Evolutionary conservation across 495 filamentous ascomycete species (phyloP), one percentile per base, ranked within the genome.

Genomic region (Cudoniella acicularis): DNA sequence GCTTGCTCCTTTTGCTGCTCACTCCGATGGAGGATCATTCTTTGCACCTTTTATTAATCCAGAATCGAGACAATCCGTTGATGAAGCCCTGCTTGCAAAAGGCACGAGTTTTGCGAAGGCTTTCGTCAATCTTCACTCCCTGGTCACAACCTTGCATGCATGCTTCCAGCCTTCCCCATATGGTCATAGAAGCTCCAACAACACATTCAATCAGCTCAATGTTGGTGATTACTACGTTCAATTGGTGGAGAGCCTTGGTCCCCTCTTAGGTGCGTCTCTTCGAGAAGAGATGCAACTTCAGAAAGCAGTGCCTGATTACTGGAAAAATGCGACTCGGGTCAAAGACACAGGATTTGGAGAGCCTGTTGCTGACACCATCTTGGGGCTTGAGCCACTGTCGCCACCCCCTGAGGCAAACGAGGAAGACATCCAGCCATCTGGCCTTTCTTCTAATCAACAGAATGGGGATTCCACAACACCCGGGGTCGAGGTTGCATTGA

Each of bases 231-330:
- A 86, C 59, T 96, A 94, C 68, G 73, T 77, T 40, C 69, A 75
- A 21, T 73, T 96, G 18, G 78, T 93, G 45, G 78, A 81, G 47
- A 82, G 81, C 27, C 79, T 98, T 16, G 91, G 91, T 9, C 80
- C 82, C 24, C 76, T 98, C 25, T 81, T 95, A 57, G 84, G 87
- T 25, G 83, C 83, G 49, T 88, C 91, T 57, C 78, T 94, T 21
- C 87, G 87, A 77, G 95, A 98, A 69, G 89, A 93, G 58, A 88
- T 90, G 26, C 66, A 86, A 0, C 73, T 97, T 20, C 80, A 87
- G 65, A 84, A 85, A 63, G 77, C 71, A 45, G 61, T 89, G 53
- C 86, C 89, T 1, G 77, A 83, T 17, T 75, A 80, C 30, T 90
- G 86, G 84, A 83, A 87, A 60, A 78, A 84, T 64, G 81, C 82